Base-by-base conservation (phyloP, 306 rosid species). In the Erythrophleum fordii region DNA sequence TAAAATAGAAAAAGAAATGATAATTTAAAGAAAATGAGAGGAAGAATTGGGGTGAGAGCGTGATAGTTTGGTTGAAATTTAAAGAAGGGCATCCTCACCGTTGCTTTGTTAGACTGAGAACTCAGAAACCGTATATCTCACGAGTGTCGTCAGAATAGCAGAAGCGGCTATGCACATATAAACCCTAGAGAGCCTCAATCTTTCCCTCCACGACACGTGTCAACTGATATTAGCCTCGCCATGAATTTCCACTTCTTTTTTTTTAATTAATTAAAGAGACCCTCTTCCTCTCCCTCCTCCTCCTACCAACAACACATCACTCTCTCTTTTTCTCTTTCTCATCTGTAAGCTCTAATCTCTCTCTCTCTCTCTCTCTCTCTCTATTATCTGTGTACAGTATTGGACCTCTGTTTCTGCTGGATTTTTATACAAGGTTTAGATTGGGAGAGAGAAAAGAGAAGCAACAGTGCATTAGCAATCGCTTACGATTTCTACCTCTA, bases 171-270 rank as follows among this genome's bases (percentile, higher is more conserved):
- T 49, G 2, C 11, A 0, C 0, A 12, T 72, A 59, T 77, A 80
- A 86, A 84, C 92, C 92, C 92, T 89, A 86, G 87, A 20, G 23
- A 62, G 70, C 71, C 79, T 75, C 86, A 79, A 80, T 86, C 84
- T 26, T 78, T 76, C 65, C 52, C 60, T 6, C 20, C 0, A 1
- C 14, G 82, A 76, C 93, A 85, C 93, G 93, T 89, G 93, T 89
- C 87, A 46, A 9, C 0, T 49, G 39, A 76, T 58, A 20, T 69
- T n/a, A 4, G 49, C 79, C 75, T 73, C 49, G 31, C 51, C n/a
- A 28, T 11, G 65, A 71, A 45, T 72, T 86, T 0, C 71, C 28
- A 46, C 5, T 46, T 44, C 69, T 35, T 68, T 23, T 69, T 76
- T 59, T 52, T 64, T 64, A n/a, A n/a, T 8, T 35, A 17, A 17